Base-by-base conservation (phyloP, 352 stramenopile species). In the Globisporangium lucens region DNA sequence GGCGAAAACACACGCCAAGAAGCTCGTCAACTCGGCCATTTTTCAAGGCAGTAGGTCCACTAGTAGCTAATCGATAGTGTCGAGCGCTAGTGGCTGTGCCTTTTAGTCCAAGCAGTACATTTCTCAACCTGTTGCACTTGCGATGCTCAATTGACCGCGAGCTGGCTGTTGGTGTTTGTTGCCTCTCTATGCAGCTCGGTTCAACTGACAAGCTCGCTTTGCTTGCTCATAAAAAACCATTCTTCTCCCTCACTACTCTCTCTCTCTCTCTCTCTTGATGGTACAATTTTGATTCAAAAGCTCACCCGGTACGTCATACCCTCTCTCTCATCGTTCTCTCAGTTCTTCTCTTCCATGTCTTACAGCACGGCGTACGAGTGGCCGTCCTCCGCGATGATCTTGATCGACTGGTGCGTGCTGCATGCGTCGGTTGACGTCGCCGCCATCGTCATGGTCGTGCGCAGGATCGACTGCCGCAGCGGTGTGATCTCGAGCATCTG, bases 341-440 rank as follows among this genome's bases (percentile, higher is more conserved):
- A 55, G 7, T 9, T 63, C 13, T 24, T 41, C 53, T 20, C 22
- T 35, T 6, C 12, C 56, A 20, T 17, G 7, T 3, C 12, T 33
- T 59, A 71, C 12, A 71, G 52, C 8, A 67, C 59, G 8, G 66
- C 66, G 30, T 71, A 71, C 29, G 66, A 71, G n/a, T 63, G 59
- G 0, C 66, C 66, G 20, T 71, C 66, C 29, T 71, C 51, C 3
- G 61, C 58, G 29, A 71, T 30, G 57, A 70, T 70, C 57, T 61
- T 65, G 46, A 70, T 51, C 17, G 65, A 41, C n/a, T 70, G 56
- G 58, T 70, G 57, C 13, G 49, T 27, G 33, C 29, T 29, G 30
- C 65, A 65, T n/a, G 24, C 35, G 55, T 71, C 38, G 55, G 52
- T 68, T 63, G 72, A 9, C 17, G 43, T 64, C 47, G 64, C 63